phyloP scores from a whole-genome alignment of 2,329 filamentous ascomycete genomes.

The Stagonosporopsis vannaccii region DNA sequence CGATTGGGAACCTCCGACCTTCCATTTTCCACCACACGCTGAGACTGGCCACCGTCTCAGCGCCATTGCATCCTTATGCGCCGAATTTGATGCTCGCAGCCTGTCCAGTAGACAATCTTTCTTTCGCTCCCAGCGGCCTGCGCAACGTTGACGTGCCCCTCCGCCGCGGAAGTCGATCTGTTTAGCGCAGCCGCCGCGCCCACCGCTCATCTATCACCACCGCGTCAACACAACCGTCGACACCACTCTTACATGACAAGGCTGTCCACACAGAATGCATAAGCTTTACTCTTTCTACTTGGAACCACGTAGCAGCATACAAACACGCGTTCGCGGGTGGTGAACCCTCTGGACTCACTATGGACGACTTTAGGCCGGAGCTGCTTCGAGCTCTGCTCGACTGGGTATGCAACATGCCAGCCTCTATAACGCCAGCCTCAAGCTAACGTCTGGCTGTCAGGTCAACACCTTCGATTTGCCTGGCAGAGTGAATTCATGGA shows the following conservation, averaged over 20 bases:
- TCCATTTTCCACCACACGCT: background rate
- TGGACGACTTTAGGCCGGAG: slow-evolving; percentile 52
- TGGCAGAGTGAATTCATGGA: slow-evolving; percentile 48
- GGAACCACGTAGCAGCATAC: slow-evolving; percentile 23
- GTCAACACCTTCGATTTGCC: slow-evolving; percentile 55
- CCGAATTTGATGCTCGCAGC: background rate
- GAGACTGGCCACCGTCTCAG: slow-evolving; percentile 5
- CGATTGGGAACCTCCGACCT: slow-evolving; percentile 5
- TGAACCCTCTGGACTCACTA: slow-evolving; percentile 30
- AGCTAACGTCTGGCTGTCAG: slow-evolving; percentile 30
- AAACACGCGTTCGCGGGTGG: slow-evolving; percentile 23
- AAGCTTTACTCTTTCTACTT: slow-evolving; percentile 23
- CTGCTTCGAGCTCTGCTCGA: slow-evolving; percentile 49
- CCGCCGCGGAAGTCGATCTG: slow-evolving; percentile 21
- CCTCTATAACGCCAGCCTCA: background rate
- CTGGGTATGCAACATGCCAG: slow-evolving; percentile 39
- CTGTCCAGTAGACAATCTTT: background rate
- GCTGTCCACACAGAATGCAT: slow-evolving; percentile 42
- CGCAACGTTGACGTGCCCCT: slow-evolving; percentile 17
- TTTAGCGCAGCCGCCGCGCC: slow-evolving; percentile 25
- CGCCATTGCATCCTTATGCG: slow-evolving; percentile 13
- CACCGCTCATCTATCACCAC: slow-evolving; percentile 29
- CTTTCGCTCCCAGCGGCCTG: slow-evolving; percentile 7
- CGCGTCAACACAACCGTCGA: slow-evolving; percentile 26
- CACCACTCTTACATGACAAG: slow-evolving; percentile 24